A percentile compares a stretch with the other conserved stretches of the same genome.
Conservation (phyloP, 1,139 yeast genomes). For the Lodderomyces elongisporus region DNA sequence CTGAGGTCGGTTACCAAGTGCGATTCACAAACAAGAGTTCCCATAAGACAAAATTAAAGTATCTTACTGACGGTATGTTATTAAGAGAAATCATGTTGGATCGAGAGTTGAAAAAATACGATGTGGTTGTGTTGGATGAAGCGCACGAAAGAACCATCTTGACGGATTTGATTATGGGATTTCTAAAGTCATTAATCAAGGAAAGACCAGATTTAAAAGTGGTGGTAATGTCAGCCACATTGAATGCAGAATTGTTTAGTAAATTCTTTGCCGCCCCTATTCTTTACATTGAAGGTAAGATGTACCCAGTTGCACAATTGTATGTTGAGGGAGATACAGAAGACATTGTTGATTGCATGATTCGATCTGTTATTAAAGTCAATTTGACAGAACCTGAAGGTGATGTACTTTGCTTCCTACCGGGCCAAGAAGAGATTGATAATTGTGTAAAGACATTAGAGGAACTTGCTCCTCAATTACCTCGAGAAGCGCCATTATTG, state of each 20-base stretch:
- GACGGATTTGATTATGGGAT: constrained; percentile 87
- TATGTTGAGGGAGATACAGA: constrained; percentile 56
- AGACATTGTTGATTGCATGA: constrained; percentile 77
- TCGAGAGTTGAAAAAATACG: constrained; percentile 55
- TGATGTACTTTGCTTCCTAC: constrained; percentile 82
- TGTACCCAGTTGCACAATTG: constrained; percentile 72
- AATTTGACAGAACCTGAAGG: constrained; percentile 79
- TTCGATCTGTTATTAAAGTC: constrained; percentile 71
- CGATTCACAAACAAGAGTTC: constrained; percentile 54
- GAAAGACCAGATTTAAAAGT: constrained; percentile 54
- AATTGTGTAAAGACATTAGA: constrained; percentile 63
- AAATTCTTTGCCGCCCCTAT: constrained; percentile 79
- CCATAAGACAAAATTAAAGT: constrained; percentile 61
- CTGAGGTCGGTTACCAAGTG: constrained; percentile 90
- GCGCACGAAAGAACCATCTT: constrained; percentile 95
- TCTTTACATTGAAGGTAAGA: constrained; percentile 82
- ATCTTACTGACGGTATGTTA: constrained; percentile 96
- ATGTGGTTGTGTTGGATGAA: constrained; percentile 85
- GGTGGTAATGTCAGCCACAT: constrained; percentile 89
- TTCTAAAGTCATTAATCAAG: constrained; percentile 63
- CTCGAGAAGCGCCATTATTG: constrained; percentile 70
- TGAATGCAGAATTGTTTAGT: constrained; percentile 88
- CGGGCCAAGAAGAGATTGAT: constrained; percentile 98
- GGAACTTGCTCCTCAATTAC: constrained; percentile 59
- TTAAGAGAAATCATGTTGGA: constrained; percentile 85